A percentile compares a stretch with the other conserved stretches of the same genome.
phyloP scores from a whole-genome alignment of 2,329 filamentous ascomycete species.

The Cladorrhinum sp. region DNA sequence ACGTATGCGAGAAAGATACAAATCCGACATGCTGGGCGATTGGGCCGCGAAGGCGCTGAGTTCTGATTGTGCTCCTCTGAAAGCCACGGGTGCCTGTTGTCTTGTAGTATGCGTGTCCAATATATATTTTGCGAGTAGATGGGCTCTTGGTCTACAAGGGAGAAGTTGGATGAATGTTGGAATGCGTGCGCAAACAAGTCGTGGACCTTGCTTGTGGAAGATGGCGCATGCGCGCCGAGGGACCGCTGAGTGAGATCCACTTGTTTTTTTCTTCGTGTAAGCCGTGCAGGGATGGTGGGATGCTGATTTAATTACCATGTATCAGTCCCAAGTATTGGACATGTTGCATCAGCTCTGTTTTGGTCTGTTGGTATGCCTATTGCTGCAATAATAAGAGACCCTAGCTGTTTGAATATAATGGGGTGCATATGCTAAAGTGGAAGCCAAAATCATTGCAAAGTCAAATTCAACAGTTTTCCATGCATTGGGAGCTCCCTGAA shows the following conservation, averaged over 20 bases:
- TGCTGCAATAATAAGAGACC: no score
- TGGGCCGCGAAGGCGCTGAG: neutral
- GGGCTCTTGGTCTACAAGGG: neutral
- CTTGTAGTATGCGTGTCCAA: neutral
- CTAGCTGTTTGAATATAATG: no score
- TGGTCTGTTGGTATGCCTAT: neutral
- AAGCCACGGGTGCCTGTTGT: no score
- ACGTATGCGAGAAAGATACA: constrained; percentile 47
- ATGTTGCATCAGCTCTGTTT: neutral
- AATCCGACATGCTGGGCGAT: constrained; percentile 48
- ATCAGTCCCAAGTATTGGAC: neutral
- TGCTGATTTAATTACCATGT: neutral
- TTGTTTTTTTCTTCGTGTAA: neutral
- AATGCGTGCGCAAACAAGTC: neutral
- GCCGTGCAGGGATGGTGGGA: neutral
- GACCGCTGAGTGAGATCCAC: neutral
- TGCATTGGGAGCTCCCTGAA: neutral
- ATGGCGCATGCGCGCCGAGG: neutral
- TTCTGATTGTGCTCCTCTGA: neutral
- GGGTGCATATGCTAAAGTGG: no score
- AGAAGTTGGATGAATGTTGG: neutral
- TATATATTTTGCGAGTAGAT: neutral
- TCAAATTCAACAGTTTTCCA: neutral
- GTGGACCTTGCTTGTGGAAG: neutral
- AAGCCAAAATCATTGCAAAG: neutral